Base-by-base conservation (phyloP, 2,329 filamentous ascomycete species). In the Ophiostoma sp. region DNA sequence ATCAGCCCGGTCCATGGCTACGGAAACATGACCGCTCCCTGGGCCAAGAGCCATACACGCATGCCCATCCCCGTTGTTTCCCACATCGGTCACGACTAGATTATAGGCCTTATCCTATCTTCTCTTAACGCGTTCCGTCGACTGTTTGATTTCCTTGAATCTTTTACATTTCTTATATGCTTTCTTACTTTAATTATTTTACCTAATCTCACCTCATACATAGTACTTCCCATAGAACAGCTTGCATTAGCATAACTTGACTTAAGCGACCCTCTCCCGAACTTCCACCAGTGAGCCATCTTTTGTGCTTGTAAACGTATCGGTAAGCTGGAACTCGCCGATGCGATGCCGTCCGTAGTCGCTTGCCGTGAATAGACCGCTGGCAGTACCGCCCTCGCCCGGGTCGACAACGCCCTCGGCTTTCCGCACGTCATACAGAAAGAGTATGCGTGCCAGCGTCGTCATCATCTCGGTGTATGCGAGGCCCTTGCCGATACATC, bases 221-320 rank as follows among this genome's bases (percentile, higher is more conserved):
- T 31, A 17, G 11, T 33, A 62, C 57, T 2, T 33, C 4, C 4
- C 27, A 64, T n/a, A 39, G 3, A 39, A 15, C 11, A 5, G 2
- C 15, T 13, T 4, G 8, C 17, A 65, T 5, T 20, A 13, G 8
- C 33, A 41, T 20, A 17, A n/a, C 20, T 17, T 48, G 20, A n/a
- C n/a, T 17, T 48, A 48, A 20, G 17, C 17, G 3, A 35, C 17
- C 23, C 33, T 36, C 35, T 20, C 31, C 17, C 62, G 62, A 8
- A 67, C 39, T 41, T 67, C 41, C 27, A 67, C 41, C 39, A 67
- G 36, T 33, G 89, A 87, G 0, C 90, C 90, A 75, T 90, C 84
- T 81, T 92, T 93, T 75, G 85, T 81, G 75, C 89, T 90, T 41
- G 90, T 91, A 78, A 93, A 93, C 23, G 86, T 89, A 77, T 93